These are phyloP conservation scores for Penicillium digitatum DNA, from an alignment of 2,329 filamentous ascomycete genomes.

Conservation along the genomic window DNA sequence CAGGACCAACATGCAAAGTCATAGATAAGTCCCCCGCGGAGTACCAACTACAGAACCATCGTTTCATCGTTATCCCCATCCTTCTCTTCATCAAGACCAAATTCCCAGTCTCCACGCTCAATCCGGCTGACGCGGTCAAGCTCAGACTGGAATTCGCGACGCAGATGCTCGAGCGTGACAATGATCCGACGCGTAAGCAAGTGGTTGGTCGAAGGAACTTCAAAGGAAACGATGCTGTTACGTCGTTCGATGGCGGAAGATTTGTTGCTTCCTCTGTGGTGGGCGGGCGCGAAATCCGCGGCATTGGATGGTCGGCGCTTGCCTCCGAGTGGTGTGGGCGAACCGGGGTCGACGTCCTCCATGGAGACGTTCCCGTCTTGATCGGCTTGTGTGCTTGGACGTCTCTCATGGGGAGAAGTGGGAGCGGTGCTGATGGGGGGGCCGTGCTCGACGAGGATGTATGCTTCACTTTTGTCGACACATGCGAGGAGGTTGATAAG, in stretches of 20 bases:
- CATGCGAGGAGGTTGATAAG: constrained; percentile 91
- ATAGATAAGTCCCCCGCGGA: not conserved
- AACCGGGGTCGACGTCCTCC: constrained; percentile 33
- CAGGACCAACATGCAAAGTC: constrained; percentile 3
- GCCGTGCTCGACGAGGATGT: constrained; percentile 56
- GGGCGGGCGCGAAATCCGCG: constrained; percentile 19
- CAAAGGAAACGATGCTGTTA: constrained; percentile 4
- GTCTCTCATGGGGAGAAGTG: constrained; percentile 43
- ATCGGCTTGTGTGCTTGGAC: constrained; percentile 41
- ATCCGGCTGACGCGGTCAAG: constrained; percentile 84
- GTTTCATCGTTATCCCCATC: constrained; percentile 35
- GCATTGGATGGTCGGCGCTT: constrained; percentile 21
- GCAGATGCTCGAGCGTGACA: constrained; percentile 78
- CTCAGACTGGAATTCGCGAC: constrained; percentile 85
- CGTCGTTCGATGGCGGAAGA: constrained; percentile 12
- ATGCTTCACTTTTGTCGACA: constrained; percentile 75
- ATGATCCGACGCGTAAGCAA: constrained; percentile 62
- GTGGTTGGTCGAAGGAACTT: constrained; percentile 5
- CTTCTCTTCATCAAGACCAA: constrained; percentile 45
- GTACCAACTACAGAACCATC: constrained; percentile 31
- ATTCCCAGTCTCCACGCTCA: constrained; percentile 83
- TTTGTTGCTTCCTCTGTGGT: constrained; percentile 23
- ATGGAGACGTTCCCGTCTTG: constrained; percentile 39
- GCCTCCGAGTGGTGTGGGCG: constrained; percentile 16
- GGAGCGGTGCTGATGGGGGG: constrained; percentile 8